These are phyloP conservation scores for Friedmanniomyces simplex DNA, from an alignment of 495 filamentous ascomycete genomes.

Conservation along the genomic window DNA sequence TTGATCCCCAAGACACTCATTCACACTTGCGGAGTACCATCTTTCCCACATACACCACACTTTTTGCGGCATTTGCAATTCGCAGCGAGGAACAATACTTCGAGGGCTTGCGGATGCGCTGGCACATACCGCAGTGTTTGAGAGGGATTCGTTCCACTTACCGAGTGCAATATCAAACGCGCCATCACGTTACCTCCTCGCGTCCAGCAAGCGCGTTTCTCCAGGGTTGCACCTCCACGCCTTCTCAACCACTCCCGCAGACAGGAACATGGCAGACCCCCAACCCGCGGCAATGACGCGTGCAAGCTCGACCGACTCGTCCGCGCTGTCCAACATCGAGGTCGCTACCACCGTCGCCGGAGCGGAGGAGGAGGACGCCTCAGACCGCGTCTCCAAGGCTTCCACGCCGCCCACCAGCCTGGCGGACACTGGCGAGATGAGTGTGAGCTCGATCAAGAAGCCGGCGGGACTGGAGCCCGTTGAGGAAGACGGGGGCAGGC, in stretches of 20 bases:
- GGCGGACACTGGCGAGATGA: conserved; percentile 20
- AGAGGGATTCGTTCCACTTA: background rate
- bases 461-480: conserved; percentile 10
- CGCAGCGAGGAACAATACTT: no score
- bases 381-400: background rate
- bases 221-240: background rate
- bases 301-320: conserved; percentile 13
- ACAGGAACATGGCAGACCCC: background rate
- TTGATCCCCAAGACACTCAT: background rate
- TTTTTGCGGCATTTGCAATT: no score
- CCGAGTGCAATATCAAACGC: background rate
- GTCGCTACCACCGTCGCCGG: background rate
- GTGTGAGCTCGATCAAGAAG: conserved; percentile 22
- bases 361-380: background rate
- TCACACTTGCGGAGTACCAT: background rate
- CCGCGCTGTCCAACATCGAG: conserved; percentile 17
- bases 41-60: background rate
- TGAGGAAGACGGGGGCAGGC: conserved; percentile 8
- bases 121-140: no score
- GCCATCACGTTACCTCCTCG: background rate
- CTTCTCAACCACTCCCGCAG: background rate
- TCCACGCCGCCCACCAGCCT: conserved; percentile 29
- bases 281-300: conserved; percentile 12
- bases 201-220: background rate
- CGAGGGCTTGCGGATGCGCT: no score